A percentile compares a stretch with the other conserved stretches of the same genome.
Conservation (phyloP, 768 basidiomycete species). For the Lactifluus pinguis region DNA sequence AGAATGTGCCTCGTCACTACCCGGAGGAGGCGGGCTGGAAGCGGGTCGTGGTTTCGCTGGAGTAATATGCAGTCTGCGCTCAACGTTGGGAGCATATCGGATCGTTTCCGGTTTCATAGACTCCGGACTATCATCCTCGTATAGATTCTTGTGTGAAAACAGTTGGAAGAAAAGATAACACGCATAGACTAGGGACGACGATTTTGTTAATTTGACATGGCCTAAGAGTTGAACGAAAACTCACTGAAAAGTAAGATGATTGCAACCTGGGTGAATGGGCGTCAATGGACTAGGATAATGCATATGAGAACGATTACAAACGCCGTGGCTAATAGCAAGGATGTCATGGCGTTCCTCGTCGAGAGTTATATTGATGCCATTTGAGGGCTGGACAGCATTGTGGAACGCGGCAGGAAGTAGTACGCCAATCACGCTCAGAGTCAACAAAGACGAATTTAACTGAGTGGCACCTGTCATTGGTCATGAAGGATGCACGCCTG, state of each 20-base stretch:
- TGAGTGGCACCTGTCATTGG: conserved; percentile 45
- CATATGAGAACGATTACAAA: conserved; percentile 22
- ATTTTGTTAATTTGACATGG: background rate
- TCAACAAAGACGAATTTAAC: conserved; percentile 66
- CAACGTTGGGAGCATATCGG: background rate
- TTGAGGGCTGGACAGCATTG: conserved; percentile 32
- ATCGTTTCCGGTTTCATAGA: background rate
- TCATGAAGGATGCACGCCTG: background rate
- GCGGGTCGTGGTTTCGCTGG: background rate
- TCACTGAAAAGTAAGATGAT: conserved; percentile 45
- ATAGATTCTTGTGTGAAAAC: conserved; percentile 47
- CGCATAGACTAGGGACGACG: conserved; percentile 35
- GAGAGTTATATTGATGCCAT: conserved; percentile 21
- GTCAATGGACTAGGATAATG: background rate
- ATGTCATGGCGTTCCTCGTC: conserved; percentile 34
- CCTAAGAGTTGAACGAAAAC: conserved; percentile 18
- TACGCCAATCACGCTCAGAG: conserved; percentile 71
- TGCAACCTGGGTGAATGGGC: conserved; percentile 30
- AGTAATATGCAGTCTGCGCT: background rate
- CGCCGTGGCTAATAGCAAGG: conserved; percentile 44
- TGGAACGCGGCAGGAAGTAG: conserved; percentile 78
- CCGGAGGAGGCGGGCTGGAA: background rate
- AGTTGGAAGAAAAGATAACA: conserved; percentile 47
- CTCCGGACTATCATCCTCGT: conserved; percentile 28
- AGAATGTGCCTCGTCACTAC: background rate